Percentiles rank a stretch among this genome's conserved stretches.
Conservation (phyloP, 106 monocot species). For the Agapanthus africanus region DNA sequence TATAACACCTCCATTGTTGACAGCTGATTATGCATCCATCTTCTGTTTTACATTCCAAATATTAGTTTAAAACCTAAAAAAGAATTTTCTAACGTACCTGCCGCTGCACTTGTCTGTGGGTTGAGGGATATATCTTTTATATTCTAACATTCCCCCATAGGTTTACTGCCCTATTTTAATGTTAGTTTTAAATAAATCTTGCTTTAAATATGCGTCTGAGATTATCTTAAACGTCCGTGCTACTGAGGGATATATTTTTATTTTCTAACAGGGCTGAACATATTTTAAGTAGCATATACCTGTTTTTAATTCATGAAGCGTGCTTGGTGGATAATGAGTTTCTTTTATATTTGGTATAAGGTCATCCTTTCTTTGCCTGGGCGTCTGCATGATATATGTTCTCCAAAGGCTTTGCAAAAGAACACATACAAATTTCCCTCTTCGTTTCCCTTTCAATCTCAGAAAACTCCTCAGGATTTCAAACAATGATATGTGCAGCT, state of each 20-base stretch:
- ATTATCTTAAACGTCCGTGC: too few species aligned
- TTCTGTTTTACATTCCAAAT: constrained; percentile 11
- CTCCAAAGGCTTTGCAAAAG: constrained; percentile 33
- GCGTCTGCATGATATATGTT: constrained; percentile 28
- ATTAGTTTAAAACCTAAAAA: constrained; percentile 3
- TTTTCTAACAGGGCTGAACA: too few species aligned
- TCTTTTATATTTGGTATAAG: not conserved
- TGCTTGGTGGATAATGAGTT: constrained; percentile 17
- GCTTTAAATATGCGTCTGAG: too few species aligned
- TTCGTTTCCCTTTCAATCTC: constrained; percentile 23
- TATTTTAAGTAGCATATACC: constrained; percentile 11
- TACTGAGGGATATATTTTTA: too few species aligned
- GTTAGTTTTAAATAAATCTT: too few species aligned
- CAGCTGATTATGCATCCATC: constrained; percentile 28
- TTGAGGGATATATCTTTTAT: too few species aligned
- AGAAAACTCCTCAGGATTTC: constrained; percentile 16
- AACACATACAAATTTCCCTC: constrained; percentile 13
- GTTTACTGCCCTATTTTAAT: too few species aligned
- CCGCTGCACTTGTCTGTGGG: too few species aligned
- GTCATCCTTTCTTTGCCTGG: constrained; percentile 1
- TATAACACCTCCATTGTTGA: constrained; percentile 16
- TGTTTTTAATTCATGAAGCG: constrained; percentile 26
- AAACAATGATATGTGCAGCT: constrained; percentile 20
- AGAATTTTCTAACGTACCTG: too few species aligned
- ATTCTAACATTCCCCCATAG: too few species aligned